phyloP scores from a whole-genome alignment of 208 protist genomes.

The Wallacemonas sp. region DNA sequence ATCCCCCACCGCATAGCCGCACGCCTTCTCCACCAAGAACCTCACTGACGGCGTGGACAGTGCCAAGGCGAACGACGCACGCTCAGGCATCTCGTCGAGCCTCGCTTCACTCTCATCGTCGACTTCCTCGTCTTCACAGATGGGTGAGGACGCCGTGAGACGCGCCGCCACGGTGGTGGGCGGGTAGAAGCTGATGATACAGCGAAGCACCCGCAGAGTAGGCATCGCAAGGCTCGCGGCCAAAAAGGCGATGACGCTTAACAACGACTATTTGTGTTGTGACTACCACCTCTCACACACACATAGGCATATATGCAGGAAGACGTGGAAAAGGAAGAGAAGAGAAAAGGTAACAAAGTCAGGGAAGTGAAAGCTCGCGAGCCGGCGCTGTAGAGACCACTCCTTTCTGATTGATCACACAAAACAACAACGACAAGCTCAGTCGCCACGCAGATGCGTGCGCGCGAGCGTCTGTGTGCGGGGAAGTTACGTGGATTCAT shows the following conservation, averaged over 20 bases:
- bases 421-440: too few relatives aligned
- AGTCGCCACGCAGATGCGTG: too few relatives aligned
- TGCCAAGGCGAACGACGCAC: background rate
- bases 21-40: background rate
- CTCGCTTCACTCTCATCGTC: background rate
- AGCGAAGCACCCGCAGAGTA: too few relatives aligned
- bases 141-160: background rate
- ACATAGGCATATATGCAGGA: background rate
- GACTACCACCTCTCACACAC: background rate
- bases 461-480: too few relatives aligned
- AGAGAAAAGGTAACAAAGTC: slow-evolving; percentile 6
- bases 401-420: too few relatives aligned
- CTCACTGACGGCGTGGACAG: background rate
- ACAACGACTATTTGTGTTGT: too few relatives aligned
- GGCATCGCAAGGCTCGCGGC: too few relatives aligned
- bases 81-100: background rate
- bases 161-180: background rate
- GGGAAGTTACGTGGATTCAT: too few relatives aligned
- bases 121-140: background rate
- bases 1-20: background rate
- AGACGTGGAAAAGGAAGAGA: background rate
- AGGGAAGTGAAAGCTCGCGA: background rate
- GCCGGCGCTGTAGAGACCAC: background rate
- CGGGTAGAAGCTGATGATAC: background rate
- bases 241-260: too few relatives aligned